Percentiles rank a stretch among this genome's conserved stretches.
Conservation (phyloP, 352 stramenopile species). For the Phytophthora melonis region DNA sequence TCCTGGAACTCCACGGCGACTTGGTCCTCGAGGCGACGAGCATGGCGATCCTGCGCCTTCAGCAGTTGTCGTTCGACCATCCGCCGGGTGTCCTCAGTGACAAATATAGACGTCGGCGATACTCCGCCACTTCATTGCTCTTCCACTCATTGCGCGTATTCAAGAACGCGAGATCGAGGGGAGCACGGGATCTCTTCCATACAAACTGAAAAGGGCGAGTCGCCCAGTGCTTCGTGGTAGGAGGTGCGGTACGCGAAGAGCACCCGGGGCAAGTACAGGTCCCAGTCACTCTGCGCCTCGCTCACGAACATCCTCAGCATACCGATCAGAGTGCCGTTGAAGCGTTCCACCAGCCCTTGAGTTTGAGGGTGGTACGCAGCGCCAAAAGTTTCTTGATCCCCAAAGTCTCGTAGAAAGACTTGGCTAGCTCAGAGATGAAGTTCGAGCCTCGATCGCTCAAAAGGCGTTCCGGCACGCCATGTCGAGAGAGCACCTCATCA, state of each 20-base stretch:
- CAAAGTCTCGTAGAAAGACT: no score
- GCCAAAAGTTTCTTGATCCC: slow-evolving; percentile 3
- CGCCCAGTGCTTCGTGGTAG: slow-evolving; percentile 11
- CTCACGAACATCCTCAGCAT: no score
- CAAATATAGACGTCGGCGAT: background rate
- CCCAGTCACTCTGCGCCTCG: no score
- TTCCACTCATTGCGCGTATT: slow-evolving; percentile 9
- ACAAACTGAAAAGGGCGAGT: no score
- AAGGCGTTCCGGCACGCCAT: slow-evolving; percentile 2
- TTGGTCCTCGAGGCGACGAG: background rate
- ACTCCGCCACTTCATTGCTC: slow-evolving; percentile 11
- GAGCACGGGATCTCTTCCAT: no score
- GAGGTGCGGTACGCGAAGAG: slow-evolving; percentile 19
- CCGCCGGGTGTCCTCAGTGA: no score
- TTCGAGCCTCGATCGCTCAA: slow-evolving; percentile 7
- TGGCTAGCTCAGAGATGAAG: no score
- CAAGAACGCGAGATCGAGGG: slow-evolving; percentile 23
- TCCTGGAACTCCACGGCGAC: background rate
- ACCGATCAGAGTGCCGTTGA: no score
- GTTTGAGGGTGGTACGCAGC: slow-evolving; percentile 5
- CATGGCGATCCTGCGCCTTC: no score
- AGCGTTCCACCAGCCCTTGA: no score
- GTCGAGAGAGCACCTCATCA: background rate
- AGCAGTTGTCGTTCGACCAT: no score
- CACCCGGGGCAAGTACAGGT: no score